Conservation (phyloP, 2,329 filamentous ascomycete genomes). For the Setomelanomma holmii region DNA sequence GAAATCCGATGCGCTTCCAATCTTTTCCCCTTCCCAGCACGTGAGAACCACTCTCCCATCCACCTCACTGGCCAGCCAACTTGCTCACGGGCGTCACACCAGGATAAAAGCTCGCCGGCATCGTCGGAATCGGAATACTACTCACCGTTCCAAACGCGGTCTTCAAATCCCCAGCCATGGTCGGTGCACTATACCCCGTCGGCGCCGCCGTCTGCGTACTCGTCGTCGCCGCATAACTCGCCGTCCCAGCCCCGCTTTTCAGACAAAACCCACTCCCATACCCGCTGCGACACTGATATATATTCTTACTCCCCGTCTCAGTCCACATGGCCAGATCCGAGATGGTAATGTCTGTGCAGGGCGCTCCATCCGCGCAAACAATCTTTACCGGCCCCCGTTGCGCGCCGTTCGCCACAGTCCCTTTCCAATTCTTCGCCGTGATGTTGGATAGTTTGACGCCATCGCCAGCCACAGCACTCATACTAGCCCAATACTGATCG, state of each 20-base stretch:
- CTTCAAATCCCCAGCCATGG: slow-evolving; percentile 44
- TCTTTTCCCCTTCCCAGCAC: no score
- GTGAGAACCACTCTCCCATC: not conserved
- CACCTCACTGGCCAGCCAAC: slow-evolving; percentile 22
- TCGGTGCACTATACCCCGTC: slow-evolving; percentile 47
- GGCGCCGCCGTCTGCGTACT: slow-evolving; percentile 46
- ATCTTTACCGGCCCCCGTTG: slow-evolving; percentile 62
- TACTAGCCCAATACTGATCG: slow-evolving; percentile 61
- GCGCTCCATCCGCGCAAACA: slow-evolving; percentile 58
- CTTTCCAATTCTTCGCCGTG: slow-evolving; percentile 64
- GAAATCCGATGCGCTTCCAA: no score
- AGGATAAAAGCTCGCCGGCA: slow-evolving; percentile 52
- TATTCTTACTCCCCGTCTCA: slow-evolving; percentile 52
- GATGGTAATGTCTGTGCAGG: slow-evolving; percentile 62
- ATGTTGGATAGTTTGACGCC: slow-evolving; percentile 63
- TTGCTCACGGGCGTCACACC: slow-evolving; percentile 42
- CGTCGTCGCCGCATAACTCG: slow-evolving; percentile 43
- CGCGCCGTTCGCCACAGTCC: slow-evolving; percentile 58
- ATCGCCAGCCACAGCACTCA: slow-evolving; percentile 52
- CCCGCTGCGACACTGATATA: slow-evolving; percentile 58
- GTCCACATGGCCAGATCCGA: slow-evolving; percentile 62
- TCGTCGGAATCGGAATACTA: slow-evolving; percentile 52
- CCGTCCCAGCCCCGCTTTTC: slow-evolving; percentile 34
- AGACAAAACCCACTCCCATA: slow-evolving; percentile 59
- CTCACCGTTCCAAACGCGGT: slow-evolving; percentile 38